Percentiles rank a stretch among this genome's conserved stretches.
phyloP scores from a whole-genome alignment of 2,329 filamentous ascomycete genomes.

The Xylariaceae sp. region DNA sequence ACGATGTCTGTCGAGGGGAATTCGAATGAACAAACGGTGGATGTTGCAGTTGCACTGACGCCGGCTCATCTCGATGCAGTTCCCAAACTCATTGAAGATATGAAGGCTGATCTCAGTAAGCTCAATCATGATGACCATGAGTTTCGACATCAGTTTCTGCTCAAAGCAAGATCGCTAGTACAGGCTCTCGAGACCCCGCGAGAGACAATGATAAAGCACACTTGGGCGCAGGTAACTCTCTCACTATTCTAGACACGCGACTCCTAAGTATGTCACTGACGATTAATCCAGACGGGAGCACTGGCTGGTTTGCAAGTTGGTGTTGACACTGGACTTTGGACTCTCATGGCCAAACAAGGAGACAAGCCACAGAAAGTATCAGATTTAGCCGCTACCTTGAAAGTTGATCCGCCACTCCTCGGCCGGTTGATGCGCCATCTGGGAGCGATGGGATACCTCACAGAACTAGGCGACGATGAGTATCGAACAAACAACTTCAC shows the following conservation, averaged over 20 bases:
- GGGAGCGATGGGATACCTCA: slow-evolving; percentile 31
- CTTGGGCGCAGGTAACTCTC: slow-evolving; percentile 38
- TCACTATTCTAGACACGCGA: neutral
- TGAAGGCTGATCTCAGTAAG: slow-evolving; percentile 1
- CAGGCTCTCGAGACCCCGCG: slow-evolving; percentile 42
- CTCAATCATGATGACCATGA: slow-evolving; percentile 5
- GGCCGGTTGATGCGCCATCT: slow-evolving; percentile 34
- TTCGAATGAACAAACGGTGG: neutral
- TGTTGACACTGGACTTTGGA: slow-evolving; percentile 35
- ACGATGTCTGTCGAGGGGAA: neutral
- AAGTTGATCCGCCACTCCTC: slow-evolving; percentile 20
- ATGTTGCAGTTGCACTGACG: neutral
- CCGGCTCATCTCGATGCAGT: slow-evolving; percentile 3
- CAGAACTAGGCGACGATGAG: slow-evolving; percentile 29
- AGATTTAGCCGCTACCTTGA: slow-evolving; percentile 29
- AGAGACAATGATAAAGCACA: slow-evolving; percentile 45
- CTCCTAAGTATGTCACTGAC: neutral
- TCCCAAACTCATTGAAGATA: slow-evolving; percentile 4
- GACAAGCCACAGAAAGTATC: slow-evolving; percentile 28
- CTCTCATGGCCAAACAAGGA: slow-evolving; percentile 29
- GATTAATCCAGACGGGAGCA: neutral
- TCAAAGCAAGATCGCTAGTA: slow-evolving; percentile 32
- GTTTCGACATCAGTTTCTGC: slow-evolving; percentile 29
- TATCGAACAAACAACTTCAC: slow-evolving; percentile 32
- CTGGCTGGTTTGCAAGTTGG: slow-evolving; percentile 29